Conservation (phyloP, 495 filamentous ascomycete genomes). For the Melanomma pulvis-pyrius region DNA sequence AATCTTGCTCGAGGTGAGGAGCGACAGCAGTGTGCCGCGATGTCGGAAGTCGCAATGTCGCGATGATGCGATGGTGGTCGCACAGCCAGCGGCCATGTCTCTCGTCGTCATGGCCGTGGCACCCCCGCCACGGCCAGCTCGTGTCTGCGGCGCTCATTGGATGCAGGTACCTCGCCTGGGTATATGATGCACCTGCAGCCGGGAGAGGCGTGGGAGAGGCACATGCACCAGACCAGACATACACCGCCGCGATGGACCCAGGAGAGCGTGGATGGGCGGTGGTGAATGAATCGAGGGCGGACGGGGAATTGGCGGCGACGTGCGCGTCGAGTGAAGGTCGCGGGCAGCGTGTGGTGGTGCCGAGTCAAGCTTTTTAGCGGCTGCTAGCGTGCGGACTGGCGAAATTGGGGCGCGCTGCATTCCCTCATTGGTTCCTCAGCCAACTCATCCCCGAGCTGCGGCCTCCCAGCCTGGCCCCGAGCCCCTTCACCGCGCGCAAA, state of each 20-base stretch:
- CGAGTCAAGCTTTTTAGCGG: slow-evolving; percentile 6
- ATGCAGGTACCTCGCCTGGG: slow-evolving; percentile 19
- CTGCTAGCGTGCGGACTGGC: not conserved
- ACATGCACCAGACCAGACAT: not conserved
- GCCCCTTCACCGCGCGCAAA: slow-evolving; percentile 7
- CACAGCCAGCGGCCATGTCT: not conserved
- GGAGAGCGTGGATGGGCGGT: too few relatives aligned
- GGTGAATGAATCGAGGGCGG: not conserved
- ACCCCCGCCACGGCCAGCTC: slow-evolving; percentile 14
- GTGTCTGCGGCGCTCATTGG: slow-evolving; percentile 10
- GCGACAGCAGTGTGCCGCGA: not conserved
- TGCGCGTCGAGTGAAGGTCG: not conserved
- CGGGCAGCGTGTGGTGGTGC: not conserved
- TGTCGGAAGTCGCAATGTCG: too few relatives aligned
- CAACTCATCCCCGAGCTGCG: not conserved
- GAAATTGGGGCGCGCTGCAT: not conserved
- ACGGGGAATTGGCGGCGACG: not conserved
- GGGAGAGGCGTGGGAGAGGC: not conserved
- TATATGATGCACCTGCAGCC: not conserved
- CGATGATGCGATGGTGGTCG: slow-evolving; percentile 9
- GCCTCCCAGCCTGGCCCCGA: slow-evolving; percentile 3
- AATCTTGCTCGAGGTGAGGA: slow-evolving; percentile 17
- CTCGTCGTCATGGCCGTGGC: slow-evolving; percentile 23
- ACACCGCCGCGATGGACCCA: not conserved
- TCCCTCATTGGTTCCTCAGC: slow-evolving; percentile 20